Base-by-base conservation (phyloP, 768 basidiomycete genomes). In the Russula sp. region DNA sequence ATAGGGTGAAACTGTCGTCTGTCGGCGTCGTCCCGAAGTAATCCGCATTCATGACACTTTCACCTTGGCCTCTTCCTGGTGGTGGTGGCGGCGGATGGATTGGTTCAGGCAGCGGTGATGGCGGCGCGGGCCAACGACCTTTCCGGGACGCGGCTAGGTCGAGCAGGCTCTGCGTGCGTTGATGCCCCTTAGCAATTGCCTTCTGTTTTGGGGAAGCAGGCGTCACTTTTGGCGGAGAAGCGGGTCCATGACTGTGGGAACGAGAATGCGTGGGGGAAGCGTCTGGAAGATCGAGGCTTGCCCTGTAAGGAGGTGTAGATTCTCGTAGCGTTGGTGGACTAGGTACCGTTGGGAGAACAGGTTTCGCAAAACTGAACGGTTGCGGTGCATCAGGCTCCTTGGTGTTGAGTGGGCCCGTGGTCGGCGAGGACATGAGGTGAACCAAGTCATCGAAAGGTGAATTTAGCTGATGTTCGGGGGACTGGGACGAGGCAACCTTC, bases 391-490 rank as follows among this genome's bases (percentile, higher is more conserved):
- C 34, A 11, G 42, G 46, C 25, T 32, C 10, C 46, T 56, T 45
- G 13, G 25, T 45, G 22, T 45, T 36, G 6, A 11, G n/a, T 29
- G 35, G 34, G 18, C 42, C 50, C 18, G 36, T 46, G 8, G 51
- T 53, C 65, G 77, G 71, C 10, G 74, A 67, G 36, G 78, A 73
- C 53, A 80, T 71, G 59, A 83, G 79, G 38, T 79, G 79, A 64
- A 77, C 76, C 67, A 83, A 80, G 64, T 78, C 76, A 65, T 80
- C 78, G 56, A 78, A 74, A 9, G 63, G 62, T 5, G 74, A 71
- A 51, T 14, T 56, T 9, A 61, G 67, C 65, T 14, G 71, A 58
- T 35, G 66, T 61, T 48, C 51, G 32, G 52, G 29, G 43, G 53
- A 39, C n/a, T 43, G 55, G 39, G 48, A 22, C 22, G 56, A 51